Evolutionary conservation across 257 asterid species (phyloP).

Genomic region (Solanum peruvianum): DNA sequence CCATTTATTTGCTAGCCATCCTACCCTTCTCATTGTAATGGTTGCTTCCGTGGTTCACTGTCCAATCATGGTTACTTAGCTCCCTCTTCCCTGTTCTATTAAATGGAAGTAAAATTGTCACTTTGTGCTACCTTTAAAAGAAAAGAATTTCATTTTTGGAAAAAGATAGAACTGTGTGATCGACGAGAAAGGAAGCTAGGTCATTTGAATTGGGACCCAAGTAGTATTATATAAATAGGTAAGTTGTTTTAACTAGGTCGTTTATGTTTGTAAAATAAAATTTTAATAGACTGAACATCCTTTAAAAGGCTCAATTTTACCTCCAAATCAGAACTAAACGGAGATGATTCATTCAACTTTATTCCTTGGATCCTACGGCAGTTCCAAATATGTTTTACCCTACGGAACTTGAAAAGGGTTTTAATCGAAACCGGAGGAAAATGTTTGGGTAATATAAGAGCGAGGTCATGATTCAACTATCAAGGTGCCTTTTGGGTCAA

Average conservation of each 20-base stretch:
- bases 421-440: background rate
- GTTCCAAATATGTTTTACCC: background rate
- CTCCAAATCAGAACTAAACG: background rate
- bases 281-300: background rate
- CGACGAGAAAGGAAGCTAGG: background rate
- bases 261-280: background rate
- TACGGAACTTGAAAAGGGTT: background rate
- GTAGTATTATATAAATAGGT: background rate
- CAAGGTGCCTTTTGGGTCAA: background rate
- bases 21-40: background rate
- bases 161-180: background rate
- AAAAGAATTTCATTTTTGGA: background rate
- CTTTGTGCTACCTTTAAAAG: background rate
- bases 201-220: background rate
- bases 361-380: background rate
- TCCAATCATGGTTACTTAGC: background rate
- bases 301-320: background rate
- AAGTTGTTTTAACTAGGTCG: background rate
- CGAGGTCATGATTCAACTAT: background rate
- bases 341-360: background rate
- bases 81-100: background rate
- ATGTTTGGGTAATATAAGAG: background rate
- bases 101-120: background rate
- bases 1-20: background rate
- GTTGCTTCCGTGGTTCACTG: background rate